Conservation (phyloP, 306 rosid genomes). For the Pueraria montana region DNA sequence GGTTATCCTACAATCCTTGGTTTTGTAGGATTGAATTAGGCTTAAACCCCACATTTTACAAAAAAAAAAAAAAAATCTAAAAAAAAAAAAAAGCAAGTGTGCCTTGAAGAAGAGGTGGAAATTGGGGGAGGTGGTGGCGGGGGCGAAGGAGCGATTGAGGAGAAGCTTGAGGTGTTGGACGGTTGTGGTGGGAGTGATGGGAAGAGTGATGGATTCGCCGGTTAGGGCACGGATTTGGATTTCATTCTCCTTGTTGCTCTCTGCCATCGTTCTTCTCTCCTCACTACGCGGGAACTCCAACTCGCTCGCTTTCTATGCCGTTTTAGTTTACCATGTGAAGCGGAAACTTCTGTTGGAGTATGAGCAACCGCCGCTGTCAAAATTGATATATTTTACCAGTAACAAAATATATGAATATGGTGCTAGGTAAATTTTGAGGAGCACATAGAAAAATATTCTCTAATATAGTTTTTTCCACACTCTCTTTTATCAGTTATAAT, state of each 20-base stretch:
- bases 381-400: too few species aligned
- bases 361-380: not conserved
- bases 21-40: too few species aligned
- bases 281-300: not conserved
- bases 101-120: slow-evolving; percentile 91
- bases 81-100: not conserved
- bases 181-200: slow-evolving; percentile 55
- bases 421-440: too few species aligned
- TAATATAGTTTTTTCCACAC: too few species aligned
- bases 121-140: slow-evolving; percentile 68
- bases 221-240: slow-evolving; percentile 72
- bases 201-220: slow-evolving; percentile 69
- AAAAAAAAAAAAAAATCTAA: too few species aligned
- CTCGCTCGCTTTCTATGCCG: not conserved
- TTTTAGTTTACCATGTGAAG: not conserved
- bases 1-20: too few species aligned
- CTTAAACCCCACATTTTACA: too few species aligned
- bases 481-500: too few species aligned
- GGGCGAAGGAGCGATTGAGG: slow-evolving; percentile 67
- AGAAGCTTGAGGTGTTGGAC: slow-evolving; percentile 72
- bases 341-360: not conserved
- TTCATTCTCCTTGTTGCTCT: slow-evolving; percentile 41
- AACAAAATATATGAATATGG: too few species aligned
- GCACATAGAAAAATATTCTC: too few species aligned
- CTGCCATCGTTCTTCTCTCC: slow-evolving; percentile 46